phyloP scores from a whole-genome alignment of 805 yeast species.

The Lachancea thermotolerans region DNA sequence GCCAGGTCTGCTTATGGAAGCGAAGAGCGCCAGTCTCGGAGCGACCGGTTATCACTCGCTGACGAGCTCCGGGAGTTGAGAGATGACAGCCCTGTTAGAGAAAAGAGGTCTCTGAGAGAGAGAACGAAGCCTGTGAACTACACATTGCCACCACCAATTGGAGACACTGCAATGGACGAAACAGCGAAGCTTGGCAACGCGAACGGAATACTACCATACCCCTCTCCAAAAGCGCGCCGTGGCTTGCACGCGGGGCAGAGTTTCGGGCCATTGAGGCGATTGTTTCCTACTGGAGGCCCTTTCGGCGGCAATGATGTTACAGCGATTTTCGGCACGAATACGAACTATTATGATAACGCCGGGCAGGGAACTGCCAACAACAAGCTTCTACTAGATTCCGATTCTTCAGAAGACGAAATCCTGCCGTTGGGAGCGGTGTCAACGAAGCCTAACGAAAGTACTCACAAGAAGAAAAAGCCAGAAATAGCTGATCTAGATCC shows the following conservation, averaged over 20 bases:
- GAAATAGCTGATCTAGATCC: constrained; percentile 87
- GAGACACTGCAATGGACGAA: constrained; percentile 31
- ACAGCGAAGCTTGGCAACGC: constrained; percentile 5
- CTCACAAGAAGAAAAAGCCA: constrained; percentile 43
- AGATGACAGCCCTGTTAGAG: constrained; percentile 52
- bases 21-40: constrained; percentile 25
- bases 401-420: constrained; percentile 59
- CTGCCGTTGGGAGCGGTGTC: constrained; percentile 39
- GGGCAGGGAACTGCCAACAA: constrained; percentile 27
- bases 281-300: constrained; percentile 94
- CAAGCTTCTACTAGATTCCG: constrained; percentile 40
- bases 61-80: constrained; percentile 63
- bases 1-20: constrained; percentile 15
- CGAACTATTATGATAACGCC: constrained; percentile 32
- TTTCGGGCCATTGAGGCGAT: constrained; percentile 51
- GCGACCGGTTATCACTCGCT: constrained; percentile 37
- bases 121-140: constrained; percentile 73
- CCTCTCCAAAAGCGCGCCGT: constrained; percentile 33
- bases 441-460: constrained; percentile 29
- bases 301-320: constrained; percentile 94
- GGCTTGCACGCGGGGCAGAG: constrained; percentile 35
- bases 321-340: constrained; percentile 69
- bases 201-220: constrained; percentile 9
- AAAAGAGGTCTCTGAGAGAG: constrained; percentile 50
- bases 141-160: constrained; percentile 74